These are phyloP conservation scores for Haplosporangium sp. DNA, from an alignment of 371 early-diverging fungal genomes.

Conservation along the genomic window DNA sequence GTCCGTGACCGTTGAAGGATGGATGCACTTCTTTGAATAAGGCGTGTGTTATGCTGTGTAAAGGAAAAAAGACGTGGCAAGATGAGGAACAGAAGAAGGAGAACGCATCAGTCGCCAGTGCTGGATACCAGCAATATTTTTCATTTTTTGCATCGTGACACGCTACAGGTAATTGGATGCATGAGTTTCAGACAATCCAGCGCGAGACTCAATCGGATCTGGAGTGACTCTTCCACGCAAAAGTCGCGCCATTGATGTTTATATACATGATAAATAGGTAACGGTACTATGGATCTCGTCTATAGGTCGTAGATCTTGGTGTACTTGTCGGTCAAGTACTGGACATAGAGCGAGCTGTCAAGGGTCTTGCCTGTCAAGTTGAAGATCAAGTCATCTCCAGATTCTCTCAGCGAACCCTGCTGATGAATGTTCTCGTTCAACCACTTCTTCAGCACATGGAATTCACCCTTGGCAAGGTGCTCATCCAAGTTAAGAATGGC, in stretches of 20 bases:
- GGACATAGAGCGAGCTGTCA: slow-evolving; percentile 46
- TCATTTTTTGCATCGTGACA: no score
- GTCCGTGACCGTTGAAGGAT: no score
- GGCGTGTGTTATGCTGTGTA: no score
- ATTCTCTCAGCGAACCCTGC: slow-evolving; percentile 52
- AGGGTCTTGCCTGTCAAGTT: slow-evolving; percentile 49
- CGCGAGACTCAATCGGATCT: no score
- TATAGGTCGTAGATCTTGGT: slow-evolving; percentile 50
- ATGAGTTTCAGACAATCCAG: no score
- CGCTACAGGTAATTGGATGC: no score
- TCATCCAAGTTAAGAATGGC: slow-evolving; percentile 48
- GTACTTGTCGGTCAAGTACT: slow-evolving; percentile 56
- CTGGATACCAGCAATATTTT: no score
- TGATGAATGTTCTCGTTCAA: slow-evolving; percentile 54
- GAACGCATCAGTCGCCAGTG: no score
- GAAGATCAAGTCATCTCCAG: slow-evolving; percentile 54
- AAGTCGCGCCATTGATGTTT: not conserved
- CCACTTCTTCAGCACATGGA: slow-evolving; percentile 53
- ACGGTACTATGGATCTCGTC: not conserved
- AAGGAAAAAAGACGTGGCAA: no score
- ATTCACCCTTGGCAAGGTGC: slow-evolving; percentile 53
- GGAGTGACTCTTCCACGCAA: no score
- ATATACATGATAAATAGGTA: not conserved
- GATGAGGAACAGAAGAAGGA: no score
- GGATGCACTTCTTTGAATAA: no score